Conservation (phyloP, 2,329 filamentous ascomycete species). For the Ceratocystis colombiana region DNA sequence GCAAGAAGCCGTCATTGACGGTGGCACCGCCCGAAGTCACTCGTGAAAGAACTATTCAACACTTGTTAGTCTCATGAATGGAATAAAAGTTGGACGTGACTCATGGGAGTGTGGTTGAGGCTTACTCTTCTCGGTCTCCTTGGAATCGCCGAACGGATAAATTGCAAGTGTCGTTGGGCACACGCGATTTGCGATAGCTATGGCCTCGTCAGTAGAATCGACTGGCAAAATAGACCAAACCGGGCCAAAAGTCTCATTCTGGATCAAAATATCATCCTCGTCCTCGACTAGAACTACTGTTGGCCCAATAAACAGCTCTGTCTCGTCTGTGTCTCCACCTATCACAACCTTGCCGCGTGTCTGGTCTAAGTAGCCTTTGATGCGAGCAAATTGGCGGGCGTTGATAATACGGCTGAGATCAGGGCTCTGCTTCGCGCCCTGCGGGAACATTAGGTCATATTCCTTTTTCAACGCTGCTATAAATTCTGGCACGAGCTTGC, state of each 20-base stretch:
- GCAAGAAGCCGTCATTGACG: constrained; percentile 59
- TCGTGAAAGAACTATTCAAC: constrained; percentile 43
- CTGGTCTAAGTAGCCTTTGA: constrained; percentile 85
- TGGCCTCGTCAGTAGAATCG: constrained; percentile 72
- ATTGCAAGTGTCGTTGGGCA: constrained; percentile 75
- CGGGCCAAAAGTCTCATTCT: constrained; percentile 86
- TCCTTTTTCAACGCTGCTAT: constrained; percentile 62
- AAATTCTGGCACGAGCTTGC: constrained; percentile 59
- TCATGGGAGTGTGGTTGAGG: constrained; percentile 15
- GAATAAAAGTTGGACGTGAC: background rate
- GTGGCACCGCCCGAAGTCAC: constrained; percentile 59
- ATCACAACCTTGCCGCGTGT: constrained; percentile 74
- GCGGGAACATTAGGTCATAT: constrained; percentile 69
- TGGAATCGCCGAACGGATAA: constrained; percentile 74
- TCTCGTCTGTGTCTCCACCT: constrained; percentile 73
- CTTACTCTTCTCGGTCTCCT: constrained; percentile 64
- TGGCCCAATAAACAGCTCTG: constrained; percentile 75
- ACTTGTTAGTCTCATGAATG: background rate
- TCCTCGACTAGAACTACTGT: constrained; percentile 80
- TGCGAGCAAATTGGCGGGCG: constrained; percentile 62
- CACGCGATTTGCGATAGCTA: constrained; percentile 67
- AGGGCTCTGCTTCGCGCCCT: constrained; percentile 64
- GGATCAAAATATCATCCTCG: constrained; percentile 64
- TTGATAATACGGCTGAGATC: constrained; percentile 79
- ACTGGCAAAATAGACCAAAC: constrained; percentile 73